Conservation (phyloP, 169 alveolate genomes). For the Plasmodium relictum region DNA sequence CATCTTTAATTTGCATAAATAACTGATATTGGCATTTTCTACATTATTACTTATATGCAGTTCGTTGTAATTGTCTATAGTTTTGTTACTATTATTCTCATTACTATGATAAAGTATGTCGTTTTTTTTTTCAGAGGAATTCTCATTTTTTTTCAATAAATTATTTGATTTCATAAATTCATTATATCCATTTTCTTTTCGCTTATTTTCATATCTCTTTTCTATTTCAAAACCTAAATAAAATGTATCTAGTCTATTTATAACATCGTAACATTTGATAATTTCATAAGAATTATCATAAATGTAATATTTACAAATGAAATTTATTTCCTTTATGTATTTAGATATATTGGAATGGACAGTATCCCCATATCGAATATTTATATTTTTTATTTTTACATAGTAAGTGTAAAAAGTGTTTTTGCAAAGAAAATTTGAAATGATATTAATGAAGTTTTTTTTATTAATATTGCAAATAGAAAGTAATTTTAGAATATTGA, state of each 20-base stretch:
- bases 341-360: constrained; percentile 31
- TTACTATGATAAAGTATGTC: neutral
- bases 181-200: neutral
- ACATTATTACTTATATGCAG: neutral
- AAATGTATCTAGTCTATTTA: neutral
- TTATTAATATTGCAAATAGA: constrained; percentile 22
- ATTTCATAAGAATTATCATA: constrained; percentile 56
- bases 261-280: constrained; percentile 19
- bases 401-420: constrained; percentile 9
- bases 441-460: constrained; percentile 2
- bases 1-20: constrained; percentile 26
- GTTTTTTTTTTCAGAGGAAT: neutral
- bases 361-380: constrained; percentile 22
- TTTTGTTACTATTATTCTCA: neutral
- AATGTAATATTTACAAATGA: constrained; percentile 35
- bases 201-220: constrained; percentile 14
- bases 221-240: constrained; percentile 40
- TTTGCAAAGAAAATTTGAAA: constrained; percentile 39
- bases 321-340: constrained; percentile 25
- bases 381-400: constrained; percentile 28
- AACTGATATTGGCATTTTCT: neutral
- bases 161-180: constrained; percentile 21
- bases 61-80: neutral
- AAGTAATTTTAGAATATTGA: constrained; percentile 14
- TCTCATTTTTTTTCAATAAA: neutral